Evolutionary conservation across 1,139 yeast species (phyloP).

Genomic region (Lodderomyces oxycetoniae): DNA sequence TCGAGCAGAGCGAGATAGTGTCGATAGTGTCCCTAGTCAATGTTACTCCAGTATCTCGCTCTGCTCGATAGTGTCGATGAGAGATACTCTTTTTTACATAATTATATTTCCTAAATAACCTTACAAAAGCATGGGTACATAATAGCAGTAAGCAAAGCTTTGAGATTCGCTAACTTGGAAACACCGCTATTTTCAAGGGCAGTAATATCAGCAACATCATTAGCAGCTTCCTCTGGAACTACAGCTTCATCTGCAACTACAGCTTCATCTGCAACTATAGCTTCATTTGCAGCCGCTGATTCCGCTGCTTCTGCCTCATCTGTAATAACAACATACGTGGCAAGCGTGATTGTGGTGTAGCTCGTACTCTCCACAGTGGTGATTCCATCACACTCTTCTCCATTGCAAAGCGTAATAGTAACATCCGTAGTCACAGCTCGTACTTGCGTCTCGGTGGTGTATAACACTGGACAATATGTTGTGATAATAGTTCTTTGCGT

Average conservation of each 20-base stretch:
- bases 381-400: constrained; percentile 7
- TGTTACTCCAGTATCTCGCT: no score
- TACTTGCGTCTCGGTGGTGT: constrained; percentile 7
- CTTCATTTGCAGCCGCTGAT: constrained; percentile 3
- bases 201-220: not conserved
- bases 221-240: constrained; percentile 2
- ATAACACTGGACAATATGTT: constrained; percentile 13
- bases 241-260: not conserved
- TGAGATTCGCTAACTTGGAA: constrained; percentile 1
- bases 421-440: constrained; percentile 8
- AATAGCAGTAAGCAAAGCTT: constrained; percentile 2
- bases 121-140: constrained; percentile 3
- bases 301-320: constrained; percentile 4
- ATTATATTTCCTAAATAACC: not conserved
- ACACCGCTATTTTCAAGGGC: constrained; percentile 2
- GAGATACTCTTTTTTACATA: no score
- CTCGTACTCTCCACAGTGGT: constrained; percentile 7
- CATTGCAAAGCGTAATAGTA: constrained; percentile 10
- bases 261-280: constrained; percentile 1
- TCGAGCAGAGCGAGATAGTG: no score
- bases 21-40: no score
- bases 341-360: constrained; percentile 10
- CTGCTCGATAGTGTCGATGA: no score
- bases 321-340: constrained; percentile 9
- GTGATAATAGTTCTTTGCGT: constrained; percentile 8